A percentile compares a stretch with the other conserved stretches of the same genome.
phyloP scores from a whole-genome alignment of 208 protist genomes.

The Acanthamoeba rhysodes region DNA sequence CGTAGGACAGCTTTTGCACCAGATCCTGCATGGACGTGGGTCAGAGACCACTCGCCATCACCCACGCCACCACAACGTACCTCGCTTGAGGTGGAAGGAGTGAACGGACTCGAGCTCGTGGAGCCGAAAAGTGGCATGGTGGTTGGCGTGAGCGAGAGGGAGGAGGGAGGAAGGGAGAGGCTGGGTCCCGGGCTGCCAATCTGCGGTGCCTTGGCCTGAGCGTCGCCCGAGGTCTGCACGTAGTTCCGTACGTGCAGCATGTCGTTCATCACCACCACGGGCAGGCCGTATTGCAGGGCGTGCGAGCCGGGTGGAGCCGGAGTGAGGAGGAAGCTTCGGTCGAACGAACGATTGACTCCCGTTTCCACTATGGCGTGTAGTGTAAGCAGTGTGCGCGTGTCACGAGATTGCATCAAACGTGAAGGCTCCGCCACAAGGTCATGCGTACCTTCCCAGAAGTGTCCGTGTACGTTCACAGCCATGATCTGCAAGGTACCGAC shows the following conservation, averaged over 20 bases:
- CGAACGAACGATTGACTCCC: conserved; percentile 71
- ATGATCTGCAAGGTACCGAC: conserved; percentile 47
- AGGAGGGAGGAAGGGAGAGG: not conserved
- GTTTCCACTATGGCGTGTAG: conserved; percentile 17
- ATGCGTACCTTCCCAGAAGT: conserved; percentile 74
- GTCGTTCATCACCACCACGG: conserved; percentile 73
- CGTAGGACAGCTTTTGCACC: conserved; percentile 67
- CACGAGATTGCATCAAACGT: not conserved
- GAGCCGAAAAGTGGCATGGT: conserved; percentile 21
- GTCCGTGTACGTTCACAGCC: conserved; percentile 33
- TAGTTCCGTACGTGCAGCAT: conserved; percentile 65
- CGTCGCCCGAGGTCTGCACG: not conserved
- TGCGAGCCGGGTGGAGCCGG: conserved; percentile 63
- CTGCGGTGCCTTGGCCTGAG: not conserved
- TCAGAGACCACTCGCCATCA: too few relatives aligned
- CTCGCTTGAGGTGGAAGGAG: not conserved
- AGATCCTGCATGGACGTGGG: not conserved
- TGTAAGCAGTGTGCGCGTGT: not conserved
- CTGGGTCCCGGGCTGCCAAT: conserved; percentile 44
- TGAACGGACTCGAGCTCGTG: not conserved
- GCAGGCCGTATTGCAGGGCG: conserved; percentile 40
- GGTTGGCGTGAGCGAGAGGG: conserved; percentile 14
- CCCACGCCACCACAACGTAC: not conserved
- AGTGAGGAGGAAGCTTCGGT: conserved; percentile 69
- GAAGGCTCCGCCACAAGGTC: not conserved